phyloP scores from a whole-genome alignment of 2,329 filamentous ascomycete genomes.

The Aspergillus fructus region DNA sequence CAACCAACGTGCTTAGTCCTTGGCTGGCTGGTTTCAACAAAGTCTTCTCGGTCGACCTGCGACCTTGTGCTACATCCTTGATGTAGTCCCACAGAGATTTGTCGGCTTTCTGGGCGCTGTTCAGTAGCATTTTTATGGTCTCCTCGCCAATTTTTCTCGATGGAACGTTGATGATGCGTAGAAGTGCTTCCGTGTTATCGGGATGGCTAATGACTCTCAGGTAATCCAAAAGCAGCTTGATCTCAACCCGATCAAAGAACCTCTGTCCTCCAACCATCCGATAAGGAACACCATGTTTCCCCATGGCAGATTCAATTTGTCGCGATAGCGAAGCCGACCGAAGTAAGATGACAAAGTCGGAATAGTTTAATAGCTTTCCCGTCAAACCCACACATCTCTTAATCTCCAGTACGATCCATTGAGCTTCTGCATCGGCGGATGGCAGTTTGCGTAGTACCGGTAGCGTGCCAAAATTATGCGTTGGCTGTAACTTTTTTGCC shows the following conservation, averaged over 20 bases:
- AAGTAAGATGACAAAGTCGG: slow-evolving; percentile 84
- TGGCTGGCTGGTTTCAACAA: slow-evolving; percentile 56
- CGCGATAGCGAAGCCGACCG: slow-evolving; percentile 79
- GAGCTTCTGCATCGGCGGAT: slow-evolving; percentile 70
- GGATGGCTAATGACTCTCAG: slow-evolving; percentile 81
- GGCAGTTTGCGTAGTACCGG: slow-evolving; percentile 78
- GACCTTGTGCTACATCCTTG: slow-evolving; percentile 56
- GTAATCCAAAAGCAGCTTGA: slow-evolving; percentile 86
- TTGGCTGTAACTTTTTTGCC: slow-evolving; percentile 74
- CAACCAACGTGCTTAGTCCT: slow-evolving; percentile 58
- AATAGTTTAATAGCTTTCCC: slow-evolving; percentile 68
- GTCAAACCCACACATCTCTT: slow-evolving; percentile 68
- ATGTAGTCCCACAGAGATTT: slow-evolving; percentile 76
- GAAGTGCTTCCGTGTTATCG: slow-evolving; percentile 80
- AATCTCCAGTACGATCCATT: slow-evolving; percentile 87
- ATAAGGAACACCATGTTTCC: slow-evolving; percentile 79
- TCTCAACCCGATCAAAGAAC: slow-evolving; percentile 89
- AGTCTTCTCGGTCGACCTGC: slow-evolving; percentile 52
- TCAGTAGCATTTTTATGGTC: slow-evolving; percentile 71
- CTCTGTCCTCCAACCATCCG: slow-evolving; percentile 87
- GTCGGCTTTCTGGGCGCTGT: slow-evolving; percentile 70
- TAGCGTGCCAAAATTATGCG: slow-evolving; percentile 74
- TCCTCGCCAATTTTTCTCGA: slow-evolving; percentile 76
- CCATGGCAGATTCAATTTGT: slow-evolving; percentile 79
- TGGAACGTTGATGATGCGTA: slow-evolving; percentile 81